phyloP scores from a whole-genome alignment of 768 basidiomycete genomes.

The Cyathus striatus region DNA sequence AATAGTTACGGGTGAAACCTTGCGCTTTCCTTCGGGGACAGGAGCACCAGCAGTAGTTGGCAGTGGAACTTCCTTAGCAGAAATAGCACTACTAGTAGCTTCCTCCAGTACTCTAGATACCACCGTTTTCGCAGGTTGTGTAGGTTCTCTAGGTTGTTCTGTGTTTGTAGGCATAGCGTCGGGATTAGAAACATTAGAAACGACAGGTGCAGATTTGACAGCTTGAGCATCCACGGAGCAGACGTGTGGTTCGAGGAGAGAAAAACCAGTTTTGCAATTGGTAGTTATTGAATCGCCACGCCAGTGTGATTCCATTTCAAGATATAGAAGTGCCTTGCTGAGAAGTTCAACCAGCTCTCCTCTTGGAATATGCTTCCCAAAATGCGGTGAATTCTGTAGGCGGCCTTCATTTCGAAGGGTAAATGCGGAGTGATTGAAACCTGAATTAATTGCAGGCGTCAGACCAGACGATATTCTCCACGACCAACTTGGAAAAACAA shows the following conservation, averaged over 20 bases:
- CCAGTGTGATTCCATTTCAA: slow-evolving; percentile 84
- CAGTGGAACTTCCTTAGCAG: slow-evolving; percentile 8
- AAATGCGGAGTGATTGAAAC: slow-evolving; percentile 80
- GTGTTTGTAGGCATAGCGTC: slow-evolving; percentile 1
- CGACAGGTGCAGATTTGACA: slow-evolving; percentile 11
- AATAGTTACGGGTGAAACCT: slow-evolving; percentile 41
- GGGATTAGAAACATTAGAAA: slow-evolving; percentile 8
- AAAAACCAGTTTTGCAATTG: slow-evolving; percentile 68
- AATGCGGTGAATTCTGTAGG: slow-evolving; percentile 63
- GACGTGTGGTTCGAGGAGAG: slow-evolving; percentile 68
- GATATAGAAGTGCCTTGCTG: slow-evolving; percentile 73
- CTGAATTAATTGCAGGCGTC: slow-evolving; percentile 30
- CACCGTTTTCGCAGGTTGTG: background rate
- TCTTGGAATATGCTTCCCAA: slow-evolving; percentile 70
- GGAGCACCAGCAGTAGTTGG: slow-evolving; percentile 10
- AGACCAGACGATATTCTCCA: background rate
- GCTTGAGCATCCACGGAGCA: slow-evolving; percentile 51
- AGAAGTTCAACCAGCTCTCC: slow-evolving; percentile 81
- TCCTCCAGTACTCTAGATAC: background rate
- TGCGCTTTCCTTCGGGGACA: slow-evolving; percentile 39
- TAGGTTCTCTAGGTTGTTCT: background rate
- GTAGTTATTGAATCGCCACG: slow-evolving; percentile 52
- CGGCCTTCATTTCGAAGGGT: slow-evolving; percentile 71
- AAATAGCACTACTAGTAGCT: background rate
- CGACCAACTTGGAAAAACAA: slow-evolving; percentile 1